Evolutionary conservation across 2,329 filamentous ascomycete genomes (phyloP).

Genomic region (Fusarium sp.): DNA sequence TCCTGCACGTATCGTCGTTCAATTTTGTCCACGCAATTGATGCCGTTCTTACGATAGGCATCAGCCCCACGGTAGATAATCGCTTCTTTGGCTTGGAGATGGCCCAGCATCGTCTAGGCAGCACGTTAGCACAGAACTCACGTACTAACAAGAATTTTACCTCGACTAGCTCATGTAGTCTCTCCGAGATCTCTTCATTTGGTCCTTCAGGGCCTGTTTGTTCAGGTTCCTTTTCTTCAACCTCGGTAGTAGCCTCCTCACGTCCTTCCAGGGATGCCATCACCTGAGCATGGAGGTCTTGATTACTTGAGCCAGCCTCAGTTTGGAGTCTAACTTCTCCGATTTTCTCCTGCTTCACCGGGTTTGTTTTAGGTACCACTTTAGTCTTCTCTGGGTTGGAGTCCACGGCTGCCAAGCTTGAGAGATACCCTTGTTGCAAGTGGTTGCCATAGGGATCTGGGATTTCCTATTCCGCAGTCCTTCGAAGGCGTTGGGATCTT

Average conservation of each 20-base stretch:
- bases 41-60: constrained; percentile 36
- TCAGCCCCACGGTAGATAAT: constrained; percentile 31
- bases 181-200: constrained; percentile 16
- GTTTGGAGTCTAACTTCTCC: neutral
- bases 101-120: constrained; percentile 39
- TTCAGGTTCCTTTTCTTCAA: neutral
- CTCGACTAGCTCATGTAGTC: constrained; percentile 40
- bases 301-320: neutral
- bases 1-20: constrained; percentile 38
- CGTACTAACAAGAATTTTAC: constrained; percentile 28
- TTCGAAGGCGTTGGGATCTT: constrained; percentile 11
- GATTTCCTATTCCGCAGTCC: constrained; percentile 20
- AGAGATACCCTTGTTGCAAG: constrained; percentile 13
- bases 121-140: constrained; percentile 14
- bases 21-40: constrained; percentile 38
- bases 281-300: constrained; percentile 33
- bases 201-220: neutral
- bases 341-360: neutral
- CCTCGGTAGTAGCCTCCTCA: neutral
- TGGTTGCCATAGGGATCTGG: neutral
- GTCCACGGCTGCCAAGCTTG: neutral
- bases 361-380: neutral
- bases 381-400: neutral
- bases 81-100: constrained; percentile 40
- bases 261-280: constrained; percentile 23